Base-by-base conservation (phyloP, 306 rosid genomes). In the Dryas octopetala region DNA sequence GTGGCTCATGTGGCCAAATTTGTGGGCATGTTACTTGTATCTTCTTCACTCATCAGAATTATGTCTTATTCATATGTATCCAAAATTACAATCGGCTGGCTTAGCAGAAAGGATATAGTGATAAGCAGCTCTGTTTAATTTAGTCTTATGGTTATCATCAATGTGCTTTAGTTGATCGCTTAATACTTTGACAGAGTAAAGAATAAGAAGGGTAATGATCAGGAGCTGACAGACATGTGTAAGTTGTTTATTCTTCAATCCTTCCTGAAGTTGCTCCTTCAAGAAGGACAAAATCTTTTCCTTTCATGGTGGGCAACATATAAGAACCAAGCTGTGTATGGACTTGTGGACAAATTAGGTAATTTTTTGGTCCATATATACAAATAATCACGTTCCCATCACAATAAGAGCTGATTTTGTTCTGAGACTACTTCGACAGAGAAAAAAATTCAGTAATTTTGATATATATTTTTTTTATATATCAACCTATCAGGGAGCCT, bases 221-320 rank as follows among this genome's bases (percentile, higher is more conserved):
- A 75, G 81, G 86, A 95, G 83, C 86, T 95, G 71, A 83, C 91
- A 70, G 90, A 89, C 82, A 89, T 95, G 98, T 95, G 97, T 78
- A 71, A 84, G 59, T 60, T 95, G 78, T 95, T 90, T 80, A 90
- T 97, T 62, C 82, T 89, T 72, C 98, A 90, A 81, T 95, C 97
- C 68, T 84, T 89, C 71, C 82, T 91, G 78, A 95, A 95, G 85
- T 78, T 91, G 87, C 82, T 95, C 78, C 97, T 95, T 84, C 97
- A 95, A 83, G 98, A 95, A 95, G 98, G 98, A 73, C 97, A 95
- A 83, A 95, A 92, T 84, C 85, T 95, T 84, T 96, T 95, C 75
- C 97, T 95, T 76, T 96, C 90, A 57, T 89, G 97, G 96, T 75
- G 91, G 58, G 98, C 92, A 68, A 90, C 98, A 76, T 97, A 97